These are phyloP conservation scores for Cryptococcus neoformans DNA, from an alignment of 1,284 basidiomycete genomes.

Conservation along the genomic window DNA sequence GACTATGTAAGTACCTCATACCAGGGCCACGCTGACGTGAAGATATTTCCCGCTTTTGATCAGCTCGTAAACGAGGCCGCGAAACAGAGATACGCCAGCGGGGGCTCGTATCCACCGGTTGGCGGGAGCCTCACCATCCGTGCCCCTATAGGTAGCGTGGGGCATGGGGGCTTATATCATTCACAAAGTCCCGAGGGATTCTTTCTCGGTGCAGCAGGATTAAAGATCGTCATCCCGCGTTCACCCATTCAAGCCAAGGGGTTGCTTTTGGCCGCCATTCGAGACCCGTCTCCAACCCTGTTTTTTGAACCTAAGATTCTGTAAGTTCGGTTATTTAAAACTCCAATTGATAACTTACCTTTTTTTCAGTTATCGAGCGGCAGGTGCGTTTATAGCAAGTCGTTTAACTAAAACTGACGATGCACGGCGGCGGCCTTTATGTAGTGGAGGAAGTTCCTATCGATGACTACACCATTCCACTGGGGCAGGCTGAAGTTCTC, in stretches of 20 bases:
- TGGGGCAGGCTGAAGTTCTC: constrained; percentile 74
- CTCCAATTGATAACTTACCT: background rate
- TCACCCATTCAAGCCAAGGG: constrained; percentile 95
- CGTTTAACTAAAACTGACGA: background rate
- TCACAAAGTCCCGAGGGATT: constrained; percentile 93
- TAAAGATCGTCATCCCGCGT: constrained; percentile 91
- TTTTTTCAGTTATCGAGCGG: constrained; percentile 31
- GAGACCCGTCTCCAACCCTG: constrained; percentile 88
- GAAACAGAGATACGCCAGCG: constrained; percentile 86
- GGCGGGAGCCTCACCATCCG: constrained; percentile 84
- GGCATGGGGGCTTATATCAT: constrained; percentile 90
- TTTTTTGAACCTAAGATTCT: constrained; percentile 86
- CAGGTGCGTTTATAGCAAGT: constrained; percentile 16
- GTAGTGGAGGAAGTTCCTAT: constrained; percentile 86
- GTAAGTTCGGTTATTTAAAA: constrained; percentile 9
- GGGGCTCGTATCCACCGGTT: constrained; percentile 61
- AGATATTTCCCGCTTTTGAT: constrained; percentile 89
- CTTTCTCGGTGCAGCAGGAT: constrained; percentile 83
- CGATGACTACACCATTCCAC: constrained; percentile 78
- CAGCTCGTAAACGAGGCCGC: constrained; percentile 96
- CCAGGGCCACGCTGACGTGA: background rate
- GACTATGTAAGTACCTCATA: constrained; percentile 36
- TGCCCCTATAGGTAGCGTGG: constrained; percentile 84
- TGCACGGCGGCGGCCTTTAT: constrained; percentile 1
- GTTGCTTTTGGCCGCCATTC: constrained; percentile 74